Conservation (phyloP, 1,284 basidiomycete genomes). For the Tilletia indica region DNA sequence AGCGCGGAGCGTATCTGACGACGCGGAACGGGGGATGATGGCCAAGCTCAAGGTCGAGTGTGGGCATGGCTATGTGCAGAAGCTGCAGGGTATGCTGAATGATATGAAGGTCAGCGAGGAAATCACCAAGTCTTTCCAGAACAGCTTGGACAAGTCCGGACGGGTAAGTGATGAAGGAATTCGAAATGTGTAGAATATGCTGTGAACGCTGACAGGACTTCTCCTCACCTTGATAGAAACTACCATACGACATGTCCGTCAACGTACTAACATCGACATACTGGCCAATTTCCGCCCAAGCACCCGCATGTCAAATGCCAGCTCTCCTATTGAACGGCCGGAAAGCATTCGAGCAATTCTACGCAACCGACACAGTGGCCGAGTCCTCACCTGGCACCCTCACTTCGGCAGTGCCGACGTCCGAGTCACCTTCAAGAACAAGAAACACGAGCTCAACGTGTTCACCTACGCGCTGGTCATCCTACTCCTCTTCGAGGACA, state of each 20-base stretch:
- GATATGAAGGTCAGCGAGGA: constrained; percentile 91
- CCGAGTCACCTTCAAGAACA: constrained; percentile 73
- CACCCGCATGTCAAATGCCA: constrained; percentile 38
- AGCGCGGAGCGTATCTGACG: constrained; percentile 86
- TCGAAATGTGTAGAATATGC: neutral
- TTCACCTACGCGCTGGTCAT: constrained; percentile 87
- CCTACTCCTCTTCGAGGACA: constrained; percentile 79
- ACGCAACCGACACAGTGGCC: constrained; percentile 82
- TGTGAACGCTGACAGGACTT: constrained; percentile 3
- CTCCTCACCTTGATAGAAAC: constrained; percentile 59
- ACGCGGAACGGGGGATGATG: constrained; percentile 96
- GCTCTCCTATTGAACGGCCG: constrained; percentile 51
- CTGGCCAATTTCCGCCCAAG: constrained; percentile 48
- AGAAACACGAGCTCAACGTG: constrained; percentile 86
- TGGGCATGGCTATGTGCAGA: constrained; percentile 95
- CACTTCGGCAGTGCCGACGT: constrained; percentile 90
- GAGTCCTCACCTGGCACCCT: constrained; percentile 89
- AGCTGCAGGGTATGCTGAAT: constrained; percentile 98
- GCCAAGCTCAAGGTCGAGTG: constrained; percentile 96
- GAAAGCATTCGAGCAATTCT: constrained; percentile 81
- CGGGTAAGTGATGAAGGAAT: constrained; percentile 21
- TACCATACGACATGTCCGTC: constrained; percentile 70
- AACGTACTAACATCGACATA: constrained; percentile 53
- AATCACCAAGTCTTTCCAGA: constrained; percentile 72
- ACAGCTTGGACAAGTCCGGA: constrained; percentile 62